A percentile compares a stretch with the other conserved stretches of the same genome.
Evolutionary conservation across 257 asterid genomes (phyloP).

Genomic region (Fraxinus excelsior): DNA sequence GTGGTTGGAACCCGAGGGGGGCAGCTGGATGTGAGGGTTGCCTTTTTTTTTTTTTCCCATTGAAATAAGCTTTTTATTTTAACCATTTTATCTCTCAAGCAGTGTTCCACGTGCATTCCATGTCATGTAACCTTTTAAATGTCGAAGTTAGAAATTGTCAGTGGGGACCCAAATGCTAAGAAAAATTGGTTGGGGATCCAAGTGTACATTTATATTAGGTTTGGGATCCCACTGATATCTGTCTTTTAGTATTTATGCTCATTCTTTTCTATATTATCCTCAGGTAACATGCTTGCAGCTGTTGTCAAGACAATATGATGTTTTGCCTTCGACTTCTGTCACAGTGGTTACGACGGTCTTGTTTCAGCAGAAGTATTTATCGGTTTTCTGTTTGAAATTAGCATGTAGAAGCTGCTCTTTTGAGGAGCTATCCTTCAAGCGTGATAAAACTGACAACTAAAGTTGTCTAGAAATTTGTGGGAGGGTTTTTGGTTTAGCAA

Average conservation of each 20-base stretch:
- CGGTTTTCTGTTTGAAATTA: background rate
- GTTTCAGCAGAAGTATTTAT: background rate
- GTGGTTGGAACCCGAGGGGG: too few relatives aligned
- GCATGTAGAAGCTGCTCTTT: background rate
- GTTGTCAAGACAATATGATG: conserved; percentile 2
- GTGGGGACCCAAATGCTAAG: background rate
- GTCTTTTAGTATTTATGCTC: background rate
- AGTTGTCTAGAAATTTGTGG: background rate
- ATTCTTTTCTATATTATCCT: background rate
- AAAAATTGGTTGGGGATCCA: background rate
- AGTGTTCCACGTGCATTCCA: background rate
- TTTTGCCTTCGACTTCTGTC: background rate
- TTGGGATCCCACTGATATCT: background rate
- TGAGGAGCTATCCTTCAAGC: background rate
- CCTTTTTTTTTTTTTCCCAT: background rate
- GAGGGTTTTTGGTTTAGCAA: background rate
- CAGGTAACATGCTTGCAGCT: background rate
- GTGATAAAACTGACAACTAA: background rate
- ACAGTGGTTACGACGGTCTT: background rate
- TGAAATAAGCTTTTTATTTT: too few relatives aligned
- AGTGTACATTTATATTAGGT: background rate
- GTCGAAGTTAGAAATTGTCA: background rate
- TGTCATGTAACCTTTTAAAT: background rate
- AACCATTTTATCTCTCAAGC: background rate
- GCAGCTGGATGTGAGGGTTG: background rate